Conservation (phyloP, 345 rosid genomes). For the Populus nigra region DNA sequence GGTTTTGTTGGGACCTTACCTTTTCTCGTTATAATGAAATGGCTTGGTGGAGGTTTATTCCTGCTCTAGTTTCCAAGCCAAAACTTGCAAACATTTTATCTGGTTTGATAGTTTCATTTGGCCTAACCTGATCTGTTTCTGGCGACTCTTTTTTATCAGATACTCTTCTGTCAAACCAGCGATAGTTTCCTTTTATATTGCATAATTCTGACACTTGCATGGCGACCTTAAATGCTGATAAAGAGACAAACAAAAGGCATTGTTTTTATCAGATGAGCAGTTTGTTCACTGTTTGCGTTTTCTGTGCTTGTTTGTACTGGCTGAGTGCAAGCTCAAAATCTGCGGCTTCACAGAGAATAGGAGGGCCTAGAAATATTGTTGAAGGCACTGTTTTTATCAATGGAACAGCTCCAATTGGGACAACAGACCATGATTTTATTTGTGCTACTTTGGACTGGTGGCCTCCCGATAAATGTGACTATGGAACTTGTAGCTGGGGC, state of each 20-base stretch:
- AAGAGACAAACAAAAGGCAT: background rate
- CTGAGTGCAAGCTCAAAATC: slow-evolving; percentile 3
- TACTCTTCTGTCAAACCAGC: background rate
- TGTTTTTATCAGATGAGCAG: slow-evolving; percentile 17
- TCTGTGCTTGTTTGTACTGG: slow-evolving; percentile 29
- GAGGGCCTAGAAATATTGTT: slow-evolving; percentile 15
- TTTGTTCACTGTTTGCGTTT: slow-evolving; percentile 20
- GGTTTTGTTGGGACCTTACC: too few relatives aligned
- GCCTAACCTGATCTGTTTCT: too few relatives aligned
- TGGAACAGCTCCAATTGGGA: slow-evolving; percentile 38
- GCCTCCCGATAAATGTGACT: slow-evolving; percentile 55
- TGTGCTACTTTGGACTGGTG: slow-evolving; percentile 59
- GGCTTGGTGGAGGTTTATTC: background rate
- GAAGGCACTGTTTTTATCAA: slow-evolving; percentile 37
- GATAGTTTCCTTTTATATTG: background rate
- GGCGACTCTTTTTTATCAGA: too few relatives aligned
- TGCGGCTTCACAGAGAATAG: slow-evolving; percentile 13
- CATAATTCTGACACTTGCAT: background rate
- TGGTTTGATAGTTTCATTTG: too few relatives aligned
- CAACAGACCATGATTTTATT: slow-evolving; percentile 39
- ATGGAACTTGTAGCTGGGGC: slow-evolving; percentile 52
- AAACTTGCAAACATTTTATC: too few relatives aligned
- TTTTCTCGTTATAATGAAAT: too few relatives aligned
- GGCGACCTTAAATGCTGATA: background rate
- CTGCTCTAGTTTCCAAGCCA: too few relatives aligned